Percentiles rank a stretch among this genome's conserved stretches.
These are phyloP conservation scores for Puccinellia tenuiflora DNA, from an alignment of 176 grass and related monocot species.

Conservation along the genomic window DNA sequence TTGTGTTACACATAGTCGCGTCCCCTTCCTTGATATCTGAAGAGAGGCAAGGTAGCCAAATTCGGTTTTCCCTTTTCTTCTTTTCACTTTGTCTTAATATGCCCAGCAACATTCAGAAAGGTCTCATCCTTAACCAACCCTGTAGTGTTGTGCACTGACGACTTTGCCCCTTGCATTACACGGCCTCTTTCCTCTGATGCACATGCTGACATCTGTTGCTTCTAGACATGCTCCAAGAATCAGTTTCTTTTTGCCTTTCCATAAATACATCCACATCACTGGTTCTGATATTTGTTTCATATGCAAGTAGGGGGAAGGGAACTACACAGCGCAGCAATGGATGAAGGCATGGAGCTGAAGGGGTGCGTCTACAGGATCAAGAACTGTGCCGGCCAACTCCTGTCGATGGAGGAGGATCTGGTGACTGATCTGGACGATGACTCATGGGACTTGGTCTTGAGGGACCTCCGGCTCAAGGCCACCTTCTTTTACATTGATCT, in stretches of 20 bases:
- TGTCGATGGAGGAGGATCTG: constrained; percentile 62
- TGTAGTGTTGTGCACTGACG: constrained; percentile 29
- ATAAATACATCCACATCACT: constrained; percentile 46
- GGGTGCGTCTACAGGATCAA: constrained; percentile 66
- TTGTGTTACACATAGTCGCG: too few relatives aligned
- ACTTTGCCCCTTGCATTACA: constrained; percentile 30
- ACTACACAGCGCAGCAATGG: constrained; percentile 21
- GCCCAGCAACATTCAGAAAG: constrained; percentile 25
- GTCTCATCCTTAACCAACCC: constrained; percentile 19
- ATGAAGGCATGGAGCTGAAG: constrained; percentile 48
- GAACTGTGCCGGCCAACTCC: constrained; percentile 50
- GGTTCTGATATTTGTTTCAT: constrained; percentile 29
- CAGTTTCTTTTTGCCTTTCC: constrained; percentile 33
- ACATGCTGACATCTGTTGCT: constrained; percentile 53
- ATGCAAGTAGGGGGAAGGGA: constrained; percentile 9
- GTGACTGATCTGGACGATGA: constrained; percentile 40
- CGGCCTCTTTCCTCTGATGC: constrained; percentile 22
- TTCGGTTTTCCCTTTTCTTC: not conserved
- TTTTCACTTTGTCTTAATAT: constrained; percentile 2
- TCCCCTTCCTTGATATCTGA: constrained; percentile 28
- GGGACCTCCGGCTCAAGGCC: constrained; percentile 60
- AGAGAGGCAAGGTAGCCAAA: constrained; percentile 16
- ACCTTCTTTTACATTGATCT: constrained; percentile 83
- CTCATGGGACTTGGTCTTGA: constrained; percentile 48
- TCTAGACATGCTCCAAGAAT: constrained; percentile 49